Evolutionary conservation across 129 eudicot genomes (phyloP), one percentile per base, ranked within the genome.

Genomic region (Lactuca saligna): DNA sequence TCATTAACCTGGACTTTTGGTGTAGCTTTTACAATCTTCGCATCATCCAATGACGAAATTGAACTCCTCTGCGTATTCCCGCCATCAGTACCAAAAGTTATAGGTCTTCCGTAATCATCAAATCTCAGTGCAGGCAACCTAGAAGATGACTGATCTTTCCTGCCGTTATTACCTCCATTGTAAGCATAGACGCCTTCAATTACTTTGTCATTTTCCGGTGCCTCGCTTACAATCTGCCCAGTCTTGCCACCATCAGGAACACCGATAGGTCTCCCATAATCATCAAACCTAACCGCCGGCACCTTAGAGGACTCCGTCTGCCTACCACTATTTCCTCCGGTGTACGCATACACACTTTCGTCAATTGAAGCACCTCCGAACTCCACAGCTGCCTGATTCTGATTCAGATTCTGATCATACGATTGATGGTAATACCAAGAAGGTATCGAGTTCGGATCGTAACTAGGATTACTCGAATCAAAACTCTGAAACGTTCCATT

Each of bases 31-130:
- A 76, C 83, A 54, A 82, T 64, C 67, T 75, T 84, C 61, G 41
- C 70, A 61, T 29, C 57, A 60, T 54, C 69, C 64, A 12, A 46
- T 0, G 68, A 42, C 15, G 48, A 57, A 16, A 64, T 77, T 10
- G 46, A 57, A 70, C 80, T 78, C 70, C 59, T 67, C 38, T 71
- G 73, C 37, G 69, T 77, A 32, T 46, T 77, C 70, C 65, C 82
- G 4, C 65, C 73, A 16, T 65, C 80, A 58, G 62, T 75, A 3
- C 70, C 32, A 57, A 61, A 35, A 79, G 50, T 74, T 62, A 88
- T 78, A 37, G 96, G 91, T 61, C 97, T 88, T 64, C 96, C 97
- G 41, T 88, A 91, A 86, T 91, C 97, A 88, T 91, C 97, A 82
- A 91, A 91, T 69, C 70, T 56, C 65, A 83, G 68, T 60, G 42